Evolutionary conservation across 352 stramenopile species (phyloP), one percentile per base, ranked within the genome.

Genomic region (Globisporangium sylvaticum): DNA sequence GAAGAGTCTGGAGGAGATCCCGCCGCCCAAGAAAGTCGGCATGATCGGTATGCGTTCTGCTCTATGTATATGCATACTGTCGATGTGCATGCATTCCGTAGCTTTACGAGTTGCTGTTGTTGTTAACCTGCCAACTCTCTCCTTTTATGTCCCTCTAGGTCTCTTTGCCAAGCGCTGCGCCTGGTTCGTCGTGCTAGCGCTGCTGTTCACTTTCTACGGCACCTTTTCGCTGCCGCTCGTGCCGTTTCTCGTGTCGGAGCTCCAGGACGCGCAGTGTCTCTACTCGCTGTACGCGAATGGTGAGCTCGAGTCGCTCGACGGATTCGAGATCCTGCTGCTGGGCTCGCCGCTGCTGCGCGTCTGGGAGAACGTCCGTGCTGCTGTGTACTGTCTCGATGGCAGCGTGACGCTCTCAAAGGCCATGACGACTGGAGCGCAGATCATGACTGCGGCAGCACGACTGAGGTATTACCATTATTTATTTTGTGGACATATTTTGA

Each of bases 351-450:
- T 93, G 14, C 54, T 87, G 31, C 76, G 72, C 25, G 82, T 95
- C 46, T 94, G 85, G 87, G 67, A 79, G 59, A 95, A 95, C 64
- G 48, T 88, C 8, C 90, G 91, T 63, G 76, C 78, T 0, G 79
- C 73, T 12, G 75, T 92, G 42, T 90, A 92, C 59, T 91, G 81
- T 52, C 66, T 95, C 15, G 84, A 94, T 69, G 79, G 77, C 9
- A 84, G 79, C 29, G 74, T 90, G 42, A 81, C 77, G 15, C 76
- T 93, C 39, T 79, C 82, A 1, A 87, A 82, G 50, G 83, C 77
- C 14, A 67, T 91, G 57, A 68, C 68, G 10, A 93, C 85, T 0
- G 80, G 83, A 34, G 80, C 78, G 22, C 77, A 90, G 44, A 83
- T 93, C 64, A 64, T 82, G 50, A 78, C 74, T n/a, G 67, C 74